phyloP scores from a whole-genome alignment of 2,329 filamentous ascomycete genomes.

The Rhynchosporium secalis region DNA sequence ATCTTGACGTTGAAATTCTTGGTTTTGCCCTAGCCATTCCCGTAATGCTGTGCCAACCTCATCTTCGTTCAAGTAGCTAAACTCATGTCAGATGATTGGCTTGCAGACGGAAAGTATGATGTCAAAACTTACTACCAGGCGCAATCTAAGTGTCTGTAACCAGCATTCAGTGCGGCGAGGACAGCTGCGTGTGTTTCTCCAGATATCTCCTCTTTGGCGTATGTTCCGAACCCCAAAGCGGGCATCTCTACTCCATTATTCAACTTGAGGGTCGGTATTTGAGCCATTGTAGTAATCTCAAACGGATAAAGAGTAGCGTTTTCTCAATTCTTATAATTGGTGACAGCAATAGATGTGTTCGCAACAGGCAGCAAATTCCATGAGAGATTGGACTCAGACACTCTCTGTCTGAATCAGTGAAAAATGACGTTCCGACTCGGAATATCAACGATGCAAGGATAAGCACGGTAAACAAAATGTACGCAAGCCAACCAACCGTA shows the following conservation, averaged over 20 bases:
- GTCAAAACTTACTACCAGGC: slow-evolving; percentile 56
- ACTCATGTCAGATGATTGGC: slow-evolving; percentile 14
- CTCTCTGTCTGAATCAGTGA: not conserved
- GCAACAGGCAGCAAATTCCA: not conserved
- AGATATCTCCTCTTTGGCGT: slow-evolving; percentile 33
- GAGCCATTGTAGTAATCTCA: slow-evolving; percentile 1
- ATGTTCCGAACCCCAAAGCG: slow-evolving; percentile 48
- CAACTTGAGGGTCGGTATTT: slow-evolving; percentile 35
- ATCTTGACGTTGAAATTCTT: slow-evolving; percentile 57
- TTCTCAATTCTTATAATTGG: not conserved
- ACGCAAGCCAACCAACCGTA: not conserved
- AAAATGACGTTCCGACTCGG: not conserved
- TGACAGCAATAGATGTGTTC: too few species aligned
- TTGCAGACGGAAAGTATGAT: not conserved
- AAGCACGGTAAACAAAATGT: too few species aligned
- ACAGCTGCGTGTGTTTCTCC: slow-evolving; percentile 48
- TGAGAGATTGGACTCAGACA: not conserved
- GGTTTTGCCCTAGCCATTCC: slow-evolving; percentile 60
- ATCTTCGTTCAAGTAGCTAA: slow-evolving; percentile 71
- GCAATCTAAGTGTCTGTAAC: slow-evolving; percentile 68
- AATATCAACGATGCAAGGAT: not conserved
- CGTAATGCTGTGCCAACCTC: slow-evolving; percentile 77
- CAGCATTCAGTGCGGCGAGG: slow-evolving; percentile 63
- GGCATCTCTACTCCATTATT: slow-evolving; percentile 42
- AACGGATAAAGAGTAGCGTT: not conserved